A percentile compares a stretch with the other conserved stretches of the same genome.
Conservation (phyloP, 164 flowering plant species). For the Vitis cinerea region DNA sequence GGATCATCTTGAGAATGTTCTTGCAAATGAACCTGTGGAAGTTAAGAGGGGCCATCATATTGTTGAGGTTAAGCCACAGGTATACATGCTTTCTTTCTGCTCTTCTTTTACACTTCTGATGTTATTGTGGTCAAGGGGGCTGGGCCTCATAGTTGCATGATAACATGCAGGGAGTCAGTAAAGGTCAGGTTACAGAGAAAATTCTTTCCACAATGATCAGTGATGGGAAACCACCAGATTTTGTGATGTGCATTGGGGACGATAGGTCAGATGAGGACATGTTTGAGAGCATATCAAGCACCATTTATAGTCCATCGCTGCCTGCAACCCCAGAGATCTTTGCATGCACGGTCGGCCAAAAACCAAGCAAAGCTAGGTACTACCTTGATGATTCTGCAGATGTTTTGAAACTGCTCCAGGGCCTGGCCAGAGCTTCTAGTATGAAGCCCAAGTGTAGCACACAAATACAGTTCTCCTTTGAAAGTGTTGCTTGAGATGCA, state of each 20-base stretch:
- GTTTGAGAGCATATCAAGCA: slow-evolving; percentile 40
- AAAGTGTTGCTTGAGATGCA: background rate
- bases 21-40: slow-evolving; percentile 58
- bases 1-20: slow-evolving; percentile 54
- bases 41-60: slow-evolving; percentile 50
- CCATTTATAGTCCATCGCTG: slow-evolving; percentile 12
- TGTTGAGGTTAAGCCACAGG: slow-evolving; percentile 63
- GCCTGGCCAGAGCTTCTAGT: slow-evolving; percentile 22
- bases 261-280: slow-evolving; percentile 58
- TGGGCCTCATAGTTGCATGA: background rate
- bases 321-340: slow-evolving; percentile 26
- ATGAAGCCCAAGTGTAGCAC: slow-evolving; percentile 5
- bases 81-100: background rate
- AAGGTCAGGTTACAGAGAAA: slow-evolving; percentile 39
- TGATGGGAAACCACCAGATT: slow-evolving; percentile 27
- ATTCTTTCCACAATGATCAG: slow-evolving; percentile 31
- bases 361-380: slow-evolving; percentile 52
- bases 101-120: background rate
- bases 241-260: slow-evolving; percentile 53
- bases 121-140: background rate
- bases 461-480: slow-evolving; percentile 9
- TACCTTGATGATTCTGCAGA: slow-evolving; percentile 39
- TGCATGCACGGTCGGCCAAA: slow-evolving; percentile 57
- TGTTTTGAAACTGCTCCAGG: slow-evolving; percentile 33
- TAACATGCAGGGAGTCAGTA: slow-evolving; percentile 38